phyloP scores from a whole-genome alignment of 2,329 filamentous ascomycete genomes.

The Ustulina deusta region DNA sequence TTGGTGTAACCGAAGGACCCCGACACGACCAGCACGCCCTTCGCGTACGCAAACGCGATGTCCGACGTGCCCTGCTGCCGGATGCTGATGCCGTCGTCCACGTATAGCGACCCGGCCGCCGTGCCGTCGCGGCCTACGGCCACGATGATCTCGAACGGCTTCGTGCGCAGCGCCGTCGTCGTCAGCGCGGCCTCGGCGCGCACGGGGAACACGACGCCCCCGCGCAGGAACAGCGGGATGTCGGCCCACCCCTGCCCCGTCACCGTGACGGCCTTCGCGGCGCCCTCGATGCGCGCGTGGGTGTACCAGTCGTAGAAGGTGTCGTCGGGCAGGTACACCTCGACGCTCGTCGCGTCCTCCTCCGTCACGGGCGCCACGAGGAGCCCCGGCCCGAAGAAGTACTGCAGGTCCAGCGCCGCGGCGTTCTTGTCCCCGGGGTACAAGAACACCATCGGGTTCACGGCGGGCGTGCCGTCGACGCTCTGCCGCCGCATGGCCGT shows the following conservation, averaged over 20 bases:
- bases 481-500: conserved; percentile 74
- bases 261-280: conserved; percentile 55
- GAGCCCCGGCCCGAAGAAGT: conserved; percentile 59
- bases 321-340: conserved; percentile 61
- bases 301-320: conserved; percentile 66
- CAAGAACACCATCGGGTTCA: conserved; percentile 76
- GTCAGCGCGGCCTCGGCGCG: conserved; percentile 70
- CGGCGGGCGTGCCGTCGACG: conserved; percentile 70
- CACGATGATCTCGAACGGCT: conserved; percentile 78
- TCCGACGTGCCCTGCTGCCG: conserved; percentile 67
- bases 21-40: conserved; percentile 61
- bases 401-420: conserved; percentile 59
- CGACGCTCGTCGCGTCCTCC: conserved; percentile 58
- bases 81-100: conserved; percentile 81
- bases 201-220: conserved; percentile 73
- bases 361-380: conserved; percentile 61
- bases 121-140: conserved; percentile 71
- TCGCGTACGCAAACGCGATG: conserved; percentile 70
- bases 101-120: conserved; percentile 76
- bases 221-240: conserved; percentile 76
- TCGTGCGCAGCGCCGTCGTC: conserved; percentile 70
- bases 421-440: conserved; percentile 66
- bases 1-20: conserved; percentile 66
- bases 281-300: conserved; percentile 57
- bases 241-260: conserved; percentile 57